Evolutionary conservation across 129 eudicot species (phyloP).

Genomic region (Glebionis coronaria): DNA sequence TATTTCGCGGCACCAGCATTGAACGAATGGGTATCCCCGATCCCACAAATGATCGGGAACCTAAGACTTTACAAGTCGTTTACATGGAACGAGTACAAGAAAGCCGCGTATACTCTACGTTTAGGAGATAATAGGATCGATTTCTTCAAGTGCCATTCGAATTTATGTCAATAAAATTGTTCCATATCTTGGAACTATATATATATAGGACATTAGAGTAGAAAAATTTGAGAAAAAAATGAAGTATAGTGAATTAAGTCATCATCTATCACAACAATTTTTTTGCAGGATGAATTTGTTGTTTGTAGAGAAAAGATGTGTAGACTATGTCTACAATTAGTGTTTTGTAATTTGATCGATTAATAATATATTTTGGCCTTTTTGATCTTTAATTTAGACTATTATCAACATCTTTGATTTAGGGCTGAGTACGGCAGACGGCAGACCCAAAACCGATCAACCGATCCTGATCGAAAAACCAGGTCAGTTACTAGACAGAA

Average conservation of each 20-base stretch:
- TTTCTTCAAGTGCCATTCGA: constrained; percentile 32
- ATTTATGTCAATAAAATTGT: constrained; percentile 12
- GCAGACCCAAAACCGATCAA: too few relatives aligned
- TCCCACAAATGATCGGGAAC: constrained; percentile 41
- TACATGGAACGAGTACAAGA: constrained; percentile 71
- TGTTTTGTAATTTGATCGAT: constrained; percentile 10
- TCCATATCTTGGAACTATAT: constrained; percentile 16
- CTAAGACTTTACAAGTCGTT: constrained; percentile 50
- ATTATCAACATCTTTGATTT: not conserved
- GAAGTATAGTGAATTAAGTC: constrained; percentile 23
- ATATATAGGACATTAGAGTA: constrained; percentile 27
- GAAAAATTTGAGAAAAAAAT: not conserved
- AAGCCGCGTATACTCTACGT: constrained; percentile 47
- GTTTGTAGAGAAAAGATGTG: constrained; percentile 18
- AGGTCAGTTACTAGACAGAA: too few relatives aligned
- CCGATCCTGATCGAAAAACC: too few relatives aligned
- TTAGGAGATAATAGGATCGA: constrained; percentile 58
- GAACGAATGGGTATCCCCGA: constrained; percentile 49
- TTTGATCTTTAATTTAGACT: not conserved
- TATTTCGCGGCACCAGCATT: constrained; percentile 83
- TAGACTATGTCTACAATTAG: constrained; percentile 1
- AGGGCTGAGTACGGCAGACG: too few relatives aligned
- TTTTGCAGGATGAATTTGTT: constrained; percentile 26
- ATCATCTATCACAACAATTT: constrained; percentile 28
- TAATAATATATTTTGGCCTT: constrained; percentile 8